Base-by-base conservation (phyloP, 2,329 filamentous ascomycete species). In the Fusarium multiceps region DNA sequence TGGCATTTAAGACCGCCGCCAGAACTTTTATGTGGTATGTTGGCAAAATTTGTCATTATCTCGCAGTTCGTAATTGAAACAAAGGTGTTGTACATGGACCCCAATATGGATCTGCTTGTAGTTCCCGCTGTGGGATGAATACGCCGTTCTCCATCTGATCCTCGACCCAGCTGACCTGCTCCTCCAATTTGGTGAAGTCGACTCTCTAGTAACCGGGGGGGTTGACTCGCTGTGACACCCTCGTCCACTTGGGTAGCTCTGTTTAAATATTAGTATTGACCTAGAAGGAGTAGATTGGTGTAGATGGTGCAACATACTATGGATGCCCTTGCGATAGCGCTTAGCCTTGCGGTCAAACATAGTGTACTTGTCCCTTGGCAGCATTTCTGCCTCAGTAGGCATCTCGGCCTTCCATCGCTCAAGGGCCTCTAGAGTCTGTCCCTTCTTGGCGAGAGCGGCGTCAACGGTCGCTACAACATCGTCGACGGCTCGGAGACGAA, bases 311-410 rank as follows among this genome's bases (percentile, higher is more conserved):
- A 59, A 89, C 93, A 75, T 87, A 97, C 94, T 98, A 83, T 98
- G 95, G 80, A 99, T 94, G 59, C 94, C 93, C 89, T 99, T 99
- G 79, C 96, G 87, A 81, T 98, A 99, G 75, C 89, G 90, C 89
- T 94, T 97, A 80, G 92, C 94, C 82, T 98, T 98, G 75, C 94
- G 90, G 82, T 97, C 95, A 82, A 98, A 99, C 77, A 99, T 92
- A 28, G 93, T 97, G 84, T 99, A 99, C 84, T 99, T 99, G 84
- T 99, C 96, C 82, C 89, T 92, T 48, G 96, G 92, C 80, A 97
- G 80, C 96, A 99, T 99, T 86, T 98, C 94, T 77, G 89, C 87
- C 86, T 99, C 96, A 27, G 89, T 92, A 23, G 96, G 96, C 96
- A 99, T 99, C 82, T 97, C 93, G 40, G 87, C 86, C 85, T 96